A percentile compares a stretch with the other conserved stretches of the same genome.
Conservation (phyloP, 768 basidiomycete genomes). For the Amylocystis lapponica region DNA sequence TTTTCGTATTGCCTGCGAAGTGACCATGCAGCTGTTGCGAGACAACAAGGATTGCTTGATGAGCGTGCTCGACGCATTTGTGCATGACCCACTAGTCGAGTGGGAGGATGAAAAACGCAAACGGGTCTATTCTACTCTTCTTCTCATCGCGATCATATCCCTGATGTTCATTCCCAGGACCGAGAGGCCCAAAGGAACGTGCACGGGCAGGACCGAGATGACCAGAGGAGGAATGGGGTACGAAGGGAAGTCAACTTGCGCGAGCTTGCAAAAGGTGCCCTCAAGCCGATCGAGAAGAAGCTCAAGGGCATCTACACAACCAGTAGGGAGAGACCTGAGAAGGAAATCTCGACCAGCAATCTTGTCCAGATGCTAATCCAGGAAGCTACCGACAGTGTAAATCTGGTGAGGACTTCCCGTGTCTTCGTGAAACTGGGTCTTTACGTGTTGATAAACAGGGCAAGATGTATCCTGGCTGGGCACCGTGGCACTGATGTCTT, state of each 20-base stretch:
- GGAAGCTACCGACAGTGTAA: conserved; percentile 70
- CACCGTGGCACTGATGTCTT: conserved; percentile 57
- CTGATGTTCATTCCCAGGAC: conserved; percentile 10
- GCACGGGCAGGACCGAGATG: not conserved
- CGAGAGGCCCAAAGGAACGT: conserved; percentile 8
- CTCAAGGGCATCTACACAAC: conserved; percentile 64
- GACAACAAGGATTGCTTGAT: conserved; percentile 90
- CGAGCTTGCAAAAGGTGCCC: conserved; percentile 65
- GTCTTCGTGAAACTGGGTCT: not conserved
- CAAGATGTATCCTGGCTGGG: conserved; percentile 92
- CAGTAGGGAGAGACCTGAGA: conserved; percentile 37
- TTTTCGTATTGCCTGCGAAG: conserved; percentile 87
- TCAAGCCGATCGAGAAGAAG: conserved; percentile 81
- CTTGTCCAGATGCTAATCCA: conserved; percentile 89
- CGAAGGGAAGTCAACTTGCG: conserved; percentile 42
- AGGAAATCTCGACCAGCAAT: conserved; percentile 67
- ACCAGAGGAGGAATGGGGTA: not conserved
- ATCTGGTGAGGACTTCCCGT: conserved; percentile 47
- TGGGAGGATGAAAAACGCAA: conserved; percentile 84
- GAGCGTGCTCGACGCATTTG: conserved; percentile 94
- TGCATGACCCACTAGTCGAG: conserved; percentile 95
- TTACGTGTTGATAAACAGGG: conserved; percentile 39
- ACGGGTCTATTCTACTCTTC: conserved; percentile 31
- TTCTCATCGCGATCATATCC: not conserved
- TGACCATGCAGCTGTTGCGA: conserved; percentile 80